Conservation (phyloP, 1,139 yeast genomes). For the Pneumocystis carinii region DNA sequence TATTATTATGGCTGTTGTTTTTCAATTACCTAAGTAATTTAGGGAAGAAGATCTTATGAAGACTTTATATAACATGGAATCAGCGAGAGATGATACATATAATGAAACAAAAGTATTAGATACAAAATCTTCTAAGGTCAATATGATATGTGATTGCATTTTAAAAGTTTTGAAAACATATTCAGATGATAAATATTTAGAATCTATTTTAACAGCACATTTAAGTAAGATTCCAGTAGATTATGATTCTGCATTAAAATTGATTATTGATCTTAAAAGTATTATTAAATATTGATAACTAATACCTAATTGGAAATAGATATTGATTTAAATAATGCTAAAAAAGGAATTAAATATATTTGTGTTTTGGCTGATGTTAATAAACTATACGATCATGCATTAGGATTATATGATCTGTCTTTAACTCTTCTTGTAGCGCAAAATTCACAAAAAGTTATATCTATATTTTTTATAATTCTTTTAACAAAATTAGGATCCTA, state of each 20-base stretch:
- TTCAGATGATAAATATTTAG: conserved; percentile 46
- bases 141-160: conserved; percentile 59
- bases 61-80: conserved; percentile 72
- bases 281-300: background rate
- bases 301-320: conserved; percentile 16
- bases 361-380: conserved; percentile 88
- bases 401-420: conserved; percentile 70
- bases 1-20: conserved; percentile 4
- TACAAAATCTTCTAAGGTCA: conserved; percentile 39
- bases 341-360: conserved; percentile 55
- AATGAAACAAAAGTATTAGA: background rate
- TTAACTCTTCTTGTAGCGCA: conserved; percentile 77
- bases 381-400: conserved; percentile 58
- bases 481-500: conserved; percentile 45
- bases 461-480: background rate
- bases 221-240: conserved; percentile 88
- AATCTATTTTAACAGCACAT: conserved; percentile 75
- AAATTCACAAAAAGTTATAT: conserved; percentile 57
- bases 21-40: background rate
- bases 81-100: conserved; percentile 1
- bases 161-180: conserved; percentile 39
- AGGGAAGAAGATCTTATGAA: conserved; percentile 67
- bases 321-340: conserved; percentile 26
- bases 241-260: conserved; percentile 51
- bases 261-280: conserved; percentile 28